phyloP scores from a whole-genome alignment of 2,329 filamentous ascomycete species.

The Ophiostoma fasciatum region DNA sequence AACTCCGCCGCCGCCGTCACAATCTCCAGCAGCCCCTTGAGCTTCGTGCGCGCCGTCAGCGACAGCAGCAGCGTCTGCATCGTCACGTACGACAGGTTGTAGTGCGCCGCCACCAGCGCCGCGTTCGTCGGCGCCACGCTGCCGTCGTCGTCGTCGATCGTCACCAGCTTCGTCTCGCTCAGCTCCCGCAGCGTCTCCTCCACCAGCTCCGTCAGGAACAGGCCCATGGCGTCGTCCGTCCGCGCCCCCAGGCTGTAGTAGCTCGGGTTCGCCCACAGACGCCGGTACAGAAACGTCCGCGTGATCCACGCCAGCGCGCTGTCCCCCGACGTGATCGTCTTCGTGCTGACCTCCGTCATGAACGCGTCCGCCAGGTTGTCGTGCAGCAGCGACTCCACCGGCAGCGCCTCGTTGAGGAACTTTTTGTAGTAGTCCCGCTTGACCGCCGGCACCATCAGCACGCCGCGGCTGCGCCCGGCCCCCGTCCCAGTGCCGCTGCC shows the following conservation, averaged over 20 bases:
- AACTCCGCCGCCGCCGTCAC: conserved; percentile 95
- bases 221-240: conserved; percentile 84
- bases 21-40: conserved; percentile 95
- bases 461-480: conserved; percentile 74
- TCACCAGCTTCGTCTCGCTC: conserved; percentile 85
- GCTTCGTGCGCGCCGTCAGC: conserved; percentile 72
- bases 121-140: conserved; percentile 80
- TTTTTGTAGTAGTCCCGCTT: conserved; percentile 99
- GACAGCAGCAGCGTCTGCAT: conserved; percentile 98
- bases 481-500: too few species aligned
- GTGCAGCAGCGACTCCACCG: conserved; percentile 87
- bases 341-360: conserved; percentile 91
- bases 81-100: conserved; percentile 97
- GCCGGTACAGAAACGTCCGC: conserved; percentile 95
- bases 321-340: conserved; percentile 87
- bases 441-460: conserved; percentile 90
- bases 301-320: conserved; percentile 98
- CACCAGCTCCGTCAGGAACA: conserved; percentile 85
- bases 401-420: conserved; percentile 89
- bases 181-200: conserved; percentile 86
- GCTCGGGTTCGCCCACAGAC: conserved; percentile 86
- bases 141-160: conserved; percentile 89
- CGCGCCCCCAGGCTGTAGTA: conserved; percentile 86
- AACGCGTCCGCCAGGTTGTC: conserved; percentile 90
- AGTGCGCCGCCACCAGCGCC: conserved; percentile 96